These are phyloP conservation scores for Capsicum rhomboideum DNA, from an alignment of 257 asterid genomes.

Conservation along the genomic window DNA sequence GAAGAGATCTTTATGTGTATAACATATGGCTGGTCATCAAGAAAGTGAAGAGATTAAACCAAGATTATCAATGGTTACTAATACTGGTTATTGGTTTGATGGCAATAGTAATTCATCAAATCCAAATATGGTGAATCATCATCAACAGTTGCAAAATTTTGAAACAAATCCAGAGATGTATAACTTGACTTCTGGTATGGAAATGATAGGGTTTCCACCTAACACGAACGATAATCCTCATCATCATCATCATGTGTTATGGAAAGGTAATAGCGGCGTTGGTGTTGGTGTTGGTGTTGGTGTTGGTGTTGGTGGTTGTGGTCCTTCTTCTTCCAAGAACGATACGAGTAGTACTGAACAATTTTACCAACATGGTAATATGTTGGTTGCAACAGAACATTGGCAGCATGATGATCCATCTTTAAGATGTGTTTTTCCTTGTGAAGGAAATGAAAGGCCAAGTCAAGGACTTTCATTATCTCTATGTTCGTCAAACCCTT, in stretches of 20 bases:
- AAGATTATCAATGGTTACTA: slow-evolving; percentile 20
- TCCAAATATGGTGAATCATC: slow-evolving; percentile 4
- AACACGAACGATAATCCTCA: slow-evolving; percentile 20
- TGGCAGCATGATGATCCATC: slow-evolving; percentile 42
- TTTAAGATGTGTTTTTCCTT: slow-evolving; percentile 49
- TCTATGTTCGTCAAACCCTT: slow-evolving; percentile 52
- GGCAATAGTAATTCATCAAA: slow-evolving; percentile 5
- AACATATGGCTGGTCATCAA: slow-evolving; percentile 33
- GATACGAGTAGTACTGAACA: slow-evolving; percentile 8
- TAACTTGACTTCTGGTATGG: slow-evolving; percentile 43
- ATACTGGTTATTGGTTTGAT: slow-evolving; percentile 40
- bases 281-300: neutral
- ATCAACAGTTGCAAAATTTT: slow-evolving; percentile 17
- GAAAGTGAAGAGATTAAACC: slow-evolving; percentile 22
- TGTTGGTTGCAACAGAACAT: neutral
- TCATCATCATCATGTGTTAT: slow-evolving; percentile 17
- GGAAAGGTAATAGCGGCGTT: slow-evolving; percentile 24
- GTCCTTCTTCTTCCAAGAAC: slow-evolving; percentile 31
- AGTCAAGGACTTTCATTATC: slow-evolving; percentile 88
- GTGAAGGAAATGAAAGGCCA: slow-evolving; percentile 76
- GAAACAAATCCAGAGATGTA: slow-evolving; percentile 49
- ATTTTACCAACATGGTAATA: slow-evolving; percentile 21
- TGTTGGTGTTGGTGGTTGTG: neutral
- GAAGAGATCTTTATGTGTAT: neutral
- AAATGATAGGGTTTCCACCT: slow-evolving; percentile 60